Base-by-base conservation (phyloP, 2,329 filamentous ascomycete species). In the Periconia sp. region DNA sequence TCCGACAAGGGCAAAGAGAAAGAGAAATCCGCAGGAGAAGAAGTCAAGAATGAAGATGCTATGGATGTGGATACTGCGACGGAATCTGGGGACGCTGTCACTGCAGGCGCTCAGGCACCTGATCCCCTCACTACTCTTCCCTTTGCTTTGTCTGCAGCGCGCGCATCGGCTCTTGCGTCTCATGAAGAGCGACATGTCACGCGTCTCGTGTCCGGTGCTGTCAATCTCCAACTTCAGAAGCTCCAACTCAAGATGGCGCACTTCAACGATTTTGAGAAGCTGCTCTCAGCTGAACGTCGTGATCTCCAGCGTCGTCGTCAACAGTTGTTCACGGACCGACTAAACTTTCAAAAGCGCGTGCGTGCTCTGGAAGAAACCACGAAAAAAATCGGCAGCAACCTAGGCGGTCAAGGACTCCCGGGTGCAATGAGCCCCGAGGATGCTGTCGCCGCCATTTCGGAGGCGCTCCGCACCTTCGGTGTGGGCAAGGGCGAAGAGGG, bases 171-270 rank as follows among this genome's bases (percentile, higher is more conserved):
- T 3, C 85, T 99, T 33, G 92, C 93, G 27, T 97, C 93, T 2
- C 92, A 97, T 64, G 93, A 97, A 74, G 94, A 99, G 75, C 90
- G 95, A 53, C 92, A 97, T 75, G 94, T 97, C 85, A 96, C 92
- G 18, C 89, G 92, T 15, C 85, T 97, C 45, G 91, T 99, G 10
- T 93, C 92, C 2, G 89, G 92, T 6, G 91, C 92, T 0, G 91
- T 96, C 49, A 99, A 99, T 70, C 82, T 96, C 13, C 93, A 91
- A n/a, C 81, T 97, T 33, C 89, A 96, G 70, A 99, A 99, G 77
- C 86, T 97, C 57, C 92, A 97, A 76, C 80, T 97, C 65, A 99
- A 99, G 77, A 82, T 99, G 55, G 88, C 91, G 68, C 96, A 97
- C 73, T 99, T 99, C 76, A 89, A 90, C 65, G 94, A 99, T 74